phyloP scores from a whole-genome alignment of 495 filamentous ascomycete genomes.

The Emericellopsis terricola region DNA sequence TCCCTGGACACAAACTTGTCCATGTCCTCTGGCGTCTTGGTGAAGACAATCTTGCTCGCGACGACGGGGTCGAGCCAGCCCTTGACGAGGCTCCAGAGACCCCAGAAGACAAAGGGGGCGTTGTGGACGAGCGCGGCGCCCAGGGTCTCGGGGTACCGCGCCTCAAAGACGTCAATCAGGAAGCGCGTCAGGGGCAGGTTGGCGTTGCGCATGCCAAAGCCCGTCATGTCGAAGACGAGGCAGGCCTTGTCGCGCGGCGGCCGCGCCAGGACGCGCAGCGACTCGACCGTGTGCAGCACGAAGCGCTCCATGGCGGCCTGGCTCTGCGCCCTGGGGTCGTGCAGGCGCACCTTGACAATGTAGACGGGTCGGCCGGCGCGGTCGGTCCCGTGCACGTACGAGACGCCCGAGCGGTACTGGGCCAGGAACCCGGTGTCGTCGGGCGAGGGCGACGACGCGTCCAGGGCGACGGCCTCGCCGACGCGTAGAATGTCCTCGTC shows the following conservation, averaged over 20 bases:
- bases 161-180: conserved; percentile 98
- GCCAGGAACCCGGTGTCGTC: conserved; percentile 64
- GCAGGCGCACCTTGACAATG: conserved; percentile 62
- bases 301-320: conserved; percentile 66
- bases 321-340: conserved; percentile 63
- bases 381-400: conserved; percentile 76
- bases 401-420: conserved; percentile 80
- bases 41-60: conserved; percentile 87
- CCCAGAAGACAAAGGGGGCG: conserved; percentile 89
- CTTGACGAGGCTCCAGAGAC: conserved; percentile 75
- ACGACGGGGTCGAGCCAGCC: conserved; percentile 97
- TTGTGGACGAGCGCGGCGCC: conserved; percentile 92
- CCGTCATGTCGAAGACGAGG: conserved; percentile 89
- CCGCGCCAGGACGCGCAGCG: conserved; percentile 60
- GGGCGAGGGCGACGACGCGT: conserved; percentile 41
- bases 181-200: conserved; percentile 94
- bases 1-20: conserved; percentile 50
- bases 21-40: conserved; percentile 62
- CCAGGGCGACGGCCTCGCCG: conserved; percentile 42
- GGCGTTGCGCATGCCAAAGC: conserved; percentile 88
- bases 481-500: conserved; percentile 68
- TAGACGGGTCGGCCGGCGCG: conserved; percentile 75
- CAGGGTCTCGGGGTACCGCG: conserved; percentile 88
- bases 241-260: conserved; percentile 79
- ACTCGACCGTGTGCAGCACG: conserved; percentile 90